Conservation (phyloP, 345 rosid genomes). For the Eucalyptus virginea region DNA sequence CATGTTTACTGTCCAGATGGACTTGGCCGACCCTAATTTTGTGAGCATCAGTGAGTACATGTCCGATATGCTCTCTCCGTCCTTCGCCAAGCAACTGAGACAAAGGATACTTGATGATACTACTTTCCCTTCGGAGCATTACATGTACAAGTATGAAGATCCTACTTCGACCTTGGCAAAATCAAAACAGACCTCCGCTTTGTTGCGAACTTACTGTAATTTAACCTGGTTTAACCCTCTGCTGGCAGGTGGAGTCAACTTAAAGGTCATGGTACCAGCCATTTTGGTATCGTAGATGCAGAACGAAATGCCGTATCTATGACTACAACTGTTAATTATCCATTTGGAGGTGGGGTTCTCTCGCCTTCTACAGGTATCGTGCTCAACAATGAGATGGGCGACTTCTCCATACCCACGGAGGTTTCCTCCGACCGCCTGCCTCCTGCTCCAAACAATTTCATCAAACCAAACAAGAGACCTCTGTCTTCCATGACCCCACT, state of each 20-base stretch:
- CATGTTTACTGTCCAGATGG: constrained; percentile 84
- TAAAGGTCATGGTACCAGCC: constrained; percentile 89
- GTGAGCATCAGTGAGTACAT: constrained; percentile 17
- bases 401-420: constrained; percentile 69
- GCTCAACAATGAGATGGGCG: constrained; percentile 88
- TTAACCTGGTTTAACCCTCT: not conserved
- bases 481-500: constrained; percentile 94
- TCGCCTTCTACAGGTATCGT: constrained; percentile 77
- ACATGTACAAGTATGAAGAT: constrained; percentile 29
- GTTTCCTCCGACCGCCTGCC: constrained; percentile 59
- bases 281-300: constrained; percentile 71
- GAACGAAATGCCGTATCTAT: constrained; percentile 77
- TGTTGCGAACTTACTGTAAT: not conserved
- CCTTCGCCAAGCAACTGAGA: constrained; percentile 38
- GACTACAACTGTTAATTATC: constrained; percentile 67
- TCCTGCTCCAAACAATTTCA: constrained; percentile 81
- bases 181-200: not conserved
- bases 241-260: constrained; percentile 73
- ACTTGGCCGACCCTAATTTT: constrained; percentile 77
- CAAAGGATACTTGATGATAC: constrained; percentile 59
- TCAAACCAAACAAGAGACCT: constrained; percentile 71
- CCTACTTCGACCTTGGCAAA: not conserved
- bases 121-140: constrained; percentile 78
- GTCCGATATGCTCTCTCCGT: constrained; percentile 55
- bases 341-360: constrained; percentile 66